phyloP scores from a whole-genome alignment of 208 protist genomes.

The Trypanosoma melophagium region DNA sequence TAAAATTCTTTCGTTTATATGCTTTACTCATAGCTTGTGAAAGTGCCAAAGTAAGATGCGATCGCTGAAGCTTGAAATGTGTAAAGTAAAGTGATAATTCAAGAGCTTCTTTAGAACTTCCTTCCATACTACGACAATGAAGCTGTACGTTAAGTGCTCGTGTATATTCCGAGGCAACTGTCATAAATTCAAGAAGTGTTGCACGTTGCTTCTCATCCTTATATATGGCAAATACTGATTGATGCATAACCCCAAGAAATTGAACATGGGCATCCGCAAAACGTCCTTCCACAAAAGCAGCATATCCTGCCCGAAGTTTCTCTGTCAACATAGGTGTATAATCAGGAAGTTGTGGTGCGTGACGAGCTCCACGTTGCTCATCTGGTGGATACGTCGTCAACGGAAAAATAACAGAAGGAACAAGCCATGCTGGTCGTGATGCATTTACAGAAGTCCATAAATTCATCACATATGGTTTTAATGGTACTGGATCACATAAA shows the following conservation, averaged over 20 bases:
- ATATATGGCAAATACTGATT: constrained; percentile 81
- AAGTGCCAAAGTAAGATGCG: constrained; percentile 90
- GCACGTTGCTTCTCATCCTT: constrained; percentile 52
- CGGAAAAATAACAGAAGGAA: constrained; percentile 42
- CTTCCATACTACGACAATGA: constrained; percentile 56
- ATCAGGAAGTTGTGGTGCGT: constrained; percentile 48
- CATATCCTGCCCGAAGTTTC: constrained; percentile 74
- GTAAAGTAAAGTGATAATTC: constrained; percentile 98
- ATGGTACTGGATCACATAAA: constrained; percentile 86
- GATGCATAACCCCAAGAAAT: constrained; percentile 86
- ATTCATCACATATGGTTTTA: constrained; percentile 88
- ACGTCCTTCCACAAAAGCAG: constrained; percentile 85
- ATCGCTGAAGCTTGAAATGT: constrained; percentile 93
- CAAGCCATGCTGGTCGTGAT: constrained; percentile 37
- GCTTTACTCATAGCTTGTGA: constrained; percentile 92
- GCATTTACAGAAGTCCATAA: constrained; percentile 77
- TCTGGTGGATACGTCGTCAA: constrained; percentile 41
- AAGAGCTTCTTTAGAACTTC: constrained; percentile 44
- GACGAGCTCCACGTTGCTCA: constrained; percentile 37
- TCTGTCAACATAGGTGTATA: constrained; percentile 74
- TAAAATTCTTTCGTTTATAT: constrained; percentile 93
- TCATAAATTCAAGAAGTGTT: constrained; percentile 57
- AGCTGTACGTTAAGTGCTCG: constrained; percentile 80
- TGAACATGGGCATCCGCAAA: constrained; percentile 85
- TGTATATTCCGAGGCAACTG: constrained; percentile 64